Base-by-base conservation (phyloP, 202 grass and related monocot species). In the Hordeum pubiflorum region DNA sequence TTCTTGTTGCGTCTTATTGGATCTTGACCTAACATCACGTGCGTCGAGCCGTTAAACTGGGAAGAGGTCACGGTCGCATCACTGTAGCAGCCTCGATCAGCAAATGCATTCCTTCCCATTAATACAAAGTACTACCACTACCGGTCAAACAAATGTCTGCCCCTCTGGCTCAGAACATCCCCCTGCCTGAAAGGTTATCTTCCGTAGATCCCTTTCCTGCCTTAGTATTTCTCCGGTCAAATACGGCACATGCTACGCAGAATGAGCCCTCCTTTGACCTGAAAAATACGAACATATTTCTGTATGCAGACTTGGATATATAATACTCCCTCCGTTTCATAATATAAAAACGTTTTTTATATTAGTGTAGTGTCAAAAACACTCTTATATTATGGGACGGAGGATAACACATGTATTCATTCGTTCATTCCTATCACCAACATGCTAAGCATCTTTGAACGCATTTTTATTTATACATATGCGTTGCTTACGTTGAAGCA, bases 21-120 rank as follows among this genome's bases (percentile, higher is more conserved):
- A 75, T 73, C 70, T 85, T 79, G 86, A 79, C 80, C 27, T 67
- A 31, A 44, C 44, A 24, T 54, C 33, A 79, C 77, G 62, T 68
- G 77, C 68, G 7, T 56, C 77, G 31, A 46, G 24, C 23, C 66
- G 79, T 44, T 60, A 33, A 38, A 38, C 22, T 2, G 74, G 34
- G 34, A 41, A 40, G 4, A 48, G 15, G 4, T 22, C 36, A 26
- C 4, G 21, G 52, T 39, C 72, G 3, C 11, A 0, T 17, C 72
- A 23, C 33, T 64, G 26, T 37, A 75, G 48, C 72, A 36, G 71
- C 46, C 71, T 74, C 48, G 48, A 54, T n/a, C 27, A 34, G 5
- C 72, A 14, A 36, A 52, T 15, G n/a, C 26, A 62, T 77, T 31
- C 10, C 3, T 68, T 22, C 21, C 4, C 70, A 14, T 55, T 20